Conservation (phyloP, 1,284 basidiomycete genomes). For the Coniophora puteana region DNA sequence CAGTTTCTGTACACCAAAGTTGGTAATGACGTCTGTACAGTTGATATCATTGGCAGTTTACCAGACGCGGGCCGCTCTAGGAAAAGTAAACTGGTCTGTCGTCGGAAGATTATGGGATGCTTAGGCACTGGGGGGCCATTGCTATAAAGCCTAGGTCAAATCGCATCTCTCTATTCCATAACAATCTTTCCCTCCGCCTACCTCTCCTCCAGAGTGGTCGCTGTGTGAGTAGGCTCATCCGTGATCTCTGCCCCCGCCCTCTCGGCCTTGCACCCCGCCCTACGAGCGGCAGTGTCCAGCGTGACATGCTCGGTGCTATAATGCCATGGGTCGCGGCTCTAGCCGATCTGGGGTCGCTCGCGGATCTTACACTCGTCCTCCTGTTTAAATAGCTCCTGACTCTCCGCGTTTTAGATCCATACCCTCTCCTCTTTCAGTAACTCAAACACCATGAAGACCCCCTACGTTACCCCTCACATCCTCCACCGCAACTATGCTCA, state of each 20-base stretch:
- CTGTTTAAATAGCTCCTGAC: slow-evolving; percentile 15
- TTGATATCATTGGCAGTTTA: too few species aligned
- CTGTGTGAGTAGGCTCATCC: slow-evolving; percentile 18
- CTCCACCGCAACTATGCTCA: slow-evolving; percentile 81
- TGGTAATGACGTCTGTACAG: too few species aligned
- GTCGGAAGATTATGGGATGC: slow-evolving; percentile 41
- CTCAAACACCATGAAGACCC: slow-evolving; percentile 63
- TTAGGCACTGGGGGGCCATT: slow-evolving; percentile 22
- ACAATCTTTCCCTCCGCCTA: slow-evolving; percentile 5
- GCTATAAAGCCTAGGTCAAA: slow-evolving; percentile 23
- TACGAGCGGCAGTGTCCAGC: slow-evolving; percentile 3
- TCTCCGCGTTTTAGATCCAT: slow-evolving; percentile 14
- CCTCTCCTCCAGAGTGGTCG: slow-evolving; percentile 3
- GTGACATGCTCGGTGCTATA: too few species aligned
- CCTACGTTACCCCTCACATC: slow-evolving; percentile 82
- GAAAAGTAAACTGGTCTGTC: too few species aligned
- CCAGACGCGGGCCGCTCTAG: too few species aligned
- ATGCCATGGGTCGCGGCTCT: slow-evolving; percentile 3
- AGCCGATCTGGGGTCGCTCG: slow-evolving; percentile 10
- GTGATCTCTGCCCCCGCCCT: neutral
- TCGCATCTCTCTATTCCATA: slow-evolving; percentile 9
- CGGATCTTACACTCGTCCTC: slow-evolving; percentile 20
- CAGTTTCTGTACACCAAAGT: too few species aligned
- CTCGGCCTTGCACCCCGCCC: slow-evolving; percentile 1
- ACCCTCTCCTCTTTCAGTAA: slow-evolving; percentile 36